phyloP scores from a whole-genome alignment of 208 protist species.

The Phytomonas francai region DNA sequence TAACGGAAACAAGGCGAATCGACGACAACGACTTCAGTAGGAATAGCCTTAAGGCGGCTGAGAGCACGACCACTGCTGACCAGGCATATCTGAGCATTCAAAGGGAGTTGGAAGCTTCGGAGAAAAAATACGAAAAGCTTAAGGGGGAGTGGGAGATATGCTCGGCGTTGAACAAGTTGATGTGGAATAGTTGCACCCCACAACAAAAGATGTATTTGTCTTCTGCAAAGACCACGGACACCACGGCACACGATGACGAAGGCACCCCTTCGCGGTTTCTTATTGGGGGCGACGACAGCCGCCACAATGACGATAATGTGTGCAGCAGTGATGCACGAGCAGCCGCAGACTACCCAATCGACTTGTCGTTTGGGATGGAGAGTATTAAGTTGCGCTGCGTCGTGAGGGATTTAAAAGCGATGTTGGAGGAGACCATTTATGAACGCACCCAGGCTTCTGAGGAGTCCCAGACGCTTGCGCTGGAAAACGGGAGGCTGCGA shows the following conservation, averaged over 20 bases:
- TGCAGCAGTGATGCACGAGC: neutral
- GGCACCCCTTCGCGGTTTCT: neutral
- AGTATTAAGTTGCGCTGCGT: neutral
- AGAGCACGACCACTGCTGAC: neutral
- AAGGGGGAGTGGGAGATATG: neutral
- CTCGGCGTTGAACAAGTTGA: neutral
- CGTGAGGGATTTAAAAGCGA: neutral
- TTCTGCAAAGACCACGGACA: neutral
- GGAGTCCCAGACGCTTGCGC: neutral
- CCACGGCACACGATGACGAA: neutral
- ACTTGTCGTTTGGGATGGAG: neutral
- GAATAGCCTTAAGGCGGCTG: neutral
- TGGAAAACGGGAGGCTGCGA: neutral
- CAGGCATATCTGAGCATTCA: neutral
- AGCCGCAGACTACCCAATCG: neutral
- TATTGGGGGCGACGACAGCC: neutral
- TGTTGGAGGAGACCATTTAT: neutral
- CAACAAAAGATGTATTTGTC: slow-evolving; percentile 1
- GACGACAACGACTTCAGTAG: neutral
- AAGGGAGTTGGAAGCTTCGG: neutral
- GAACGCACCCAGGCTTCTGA: neutral
- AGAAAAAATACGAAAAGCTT: slow-evolving; percentile 1
- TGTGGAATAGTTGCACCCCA: neutral
- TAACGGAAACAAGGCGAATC: neutral
- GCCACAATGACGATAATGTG: neutral